These are phyloP conservation scores for Ogataea ganodermae DNA, from an alignment of 805 yeast genomes.

Conservation along the genomic window DNA sequence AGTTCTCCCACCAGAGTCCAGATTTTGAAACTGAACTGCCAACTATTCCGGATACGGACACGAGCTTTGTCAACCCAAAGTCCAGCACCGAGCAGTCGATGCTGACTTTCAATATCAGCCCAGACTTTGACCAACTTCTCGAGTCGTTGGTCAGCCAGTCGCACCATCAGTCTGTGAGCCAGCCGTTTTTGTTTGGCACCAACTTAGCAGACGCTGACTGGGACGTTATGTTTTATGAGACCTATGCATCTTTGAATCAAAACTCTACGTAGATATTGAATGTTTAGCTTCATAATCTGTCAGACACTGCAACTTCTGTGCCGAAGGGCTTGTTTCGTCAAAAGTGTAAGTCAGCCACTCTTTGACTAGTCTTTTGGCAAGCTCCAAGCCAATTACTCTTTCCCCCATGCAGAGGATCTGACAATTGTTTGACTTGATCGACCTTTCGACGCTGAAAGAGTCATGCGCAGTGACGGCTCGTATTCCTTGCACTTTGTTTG, in stretches of 20 bases:
- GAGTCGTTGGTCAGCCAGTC: constrained; percentile 12
- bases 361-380: constrained; percentile 44
- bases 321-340: constrained; percentile 42
- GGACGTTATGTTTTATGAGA: constrained; percentile 16
- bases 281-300: constrained; percentile 20
- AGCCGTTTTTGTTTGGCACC: constrained; percentile 11
- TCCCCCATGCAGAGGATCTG: constrained; percentile 52
- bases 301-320: constrained; percentile 38
- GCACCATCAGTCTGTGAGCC: neutral
- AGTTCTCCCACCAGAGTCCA: neutral
- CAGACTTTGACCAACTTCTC: constrained; percentile 12
- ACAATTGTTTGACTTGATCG: constrained; percentile 44
- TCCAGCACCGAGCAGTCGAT: neutral
- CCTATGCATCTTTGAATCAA: constrained; percentile 12
- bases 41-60: neutral
- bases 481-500: constrained; percentile 49
- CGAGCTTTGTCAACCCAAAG: neutral
- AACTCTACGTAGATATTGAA: neutral
- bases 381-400: constrained; percentile 46
- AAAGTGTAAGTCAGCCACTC: constrained; percentile 47
- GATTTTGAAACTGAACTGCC: neutral
- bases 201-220: constrained; percentile 17
- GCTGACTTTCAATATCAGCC: constrained; percentile 4
- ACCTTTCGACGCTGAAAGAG: constrained; percentile 47
- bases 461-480: constrained; percentile 53